Evolutionary conservation across 2,329 filamentous ascomycete genomes (phyloP).

Genomic region (Alternaria conjuncta): DNA sequence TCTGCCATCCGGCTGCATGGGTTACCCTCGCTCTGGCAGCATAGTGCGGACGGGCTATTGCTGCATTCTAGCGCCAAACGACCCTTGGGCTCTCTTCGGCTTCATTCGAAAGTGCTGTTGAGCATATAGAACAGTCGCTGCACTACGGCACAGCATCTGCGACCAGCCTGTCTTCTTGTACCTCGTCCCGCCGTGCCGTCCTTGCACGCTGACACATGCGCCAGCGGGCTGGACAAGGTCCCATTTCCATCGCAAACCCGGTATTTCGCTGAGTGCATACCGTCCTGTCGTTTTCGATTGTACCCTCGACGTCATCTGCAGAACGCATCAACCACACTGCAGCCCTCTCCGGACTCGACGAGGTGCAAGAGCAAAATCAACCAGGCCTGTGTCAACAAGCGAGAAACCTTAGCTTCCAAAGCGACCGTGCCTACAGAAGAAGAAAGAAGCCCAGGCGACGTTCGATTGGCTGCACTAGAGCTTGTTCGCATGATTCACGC

Average conservation of each 20-base stretch:
- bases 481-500: conserved; percentile 27
- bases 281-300: conserved; percentile 34
- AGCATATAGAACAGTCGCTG: conserved; percentile 33
- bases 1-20: conserved; percentile 35
- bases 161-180: conserved; percentile 18
- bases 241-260: conserved; percentile 24
- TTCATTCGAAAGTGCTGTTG: conserved; percentile 18
- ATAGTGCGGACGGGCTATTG: conserved; percentile 38
- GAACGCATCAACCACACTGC: conserved; percentile 3
- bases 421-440: conserved; percentile 10
- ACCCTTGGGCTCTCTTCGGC: conserved; percentile 24
- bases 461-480: conserved; percentile 29
- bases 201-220: conserved; percentile 22
- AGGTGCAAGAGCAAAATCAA: conserved; percentile 2
- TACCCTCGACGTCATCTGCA: conserved; percentile 22
- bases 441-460: conserved; percentile 9
- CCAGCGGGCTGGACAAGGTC: conserved; percentile 30
- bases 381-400: conserved; percentile 1
- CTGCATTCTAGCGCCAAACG: conserved; percentile 31
- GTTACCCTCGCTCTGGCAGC: conserved; percentile 35
- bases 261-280: conserved; percentile 30
- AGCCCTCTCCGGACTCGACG: conserved; percentile 1
- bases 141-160: conserved; percentile 22
- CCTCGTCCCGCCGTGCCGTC: conserved; percentile 21
- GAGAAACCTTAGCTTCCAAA: conserved; percentile 7